Conservation (phyloP, 345 rosid species). For the Microcos paniculata region DNA sequence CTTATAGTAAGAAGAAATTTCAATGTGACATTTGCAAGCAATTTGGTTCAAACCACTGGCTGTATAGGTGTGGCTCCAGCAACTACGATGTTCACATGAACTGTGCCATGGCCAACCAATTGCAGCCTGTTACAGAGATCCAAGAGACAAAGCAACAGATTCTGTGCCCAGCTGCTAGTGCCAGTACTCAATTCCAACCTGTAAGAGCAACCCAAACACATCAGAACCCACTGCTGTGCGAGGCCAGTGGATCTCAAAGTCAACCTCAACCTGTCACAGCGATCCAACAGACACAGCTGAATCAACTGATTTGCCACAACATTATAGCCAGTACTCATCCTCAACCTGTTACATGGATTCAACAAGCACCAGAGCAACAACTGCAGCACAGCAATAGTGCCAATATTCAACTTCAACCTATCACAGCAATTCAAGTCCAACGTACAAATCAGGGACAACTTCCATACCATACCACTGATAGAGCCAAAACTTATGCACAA, state of each 20-base stretch:
- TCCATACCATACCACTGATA: background rate
- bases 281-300: background rate
- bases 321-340: background rate
- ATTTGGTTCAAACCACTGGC: conserved; percentile 7
- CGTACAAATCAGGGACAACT: background rate
- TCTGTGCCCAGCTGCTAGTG: background rate
- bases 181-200: background rate
- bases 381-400: background rate
- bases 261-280: background rate
- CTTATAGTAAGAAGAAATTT: background rate
- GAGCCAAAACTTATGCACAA: background rate
- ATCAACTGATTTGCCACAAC: background rate
- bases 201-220: background rate
- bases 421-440: conserved; percentile 2
- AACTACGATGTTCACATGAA: conserved; percentile 11
- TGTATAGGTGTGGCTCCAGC: background rate
- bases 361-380: background rate
- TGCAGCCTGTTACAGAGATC: background rate
- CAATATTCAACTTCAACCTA: background rate
- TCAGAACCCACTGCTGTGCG: background rate
- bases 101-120: conserved; percentile 8
- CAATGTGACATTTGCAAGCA: conserved; percentile 7
- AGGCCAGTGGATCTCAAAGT: background rate
- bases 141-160: background rate
- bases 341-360: background rate